Conservation (phyloP, 768 basidiomycete genomes). For the Neoboletus subvelutipes region DNA sequence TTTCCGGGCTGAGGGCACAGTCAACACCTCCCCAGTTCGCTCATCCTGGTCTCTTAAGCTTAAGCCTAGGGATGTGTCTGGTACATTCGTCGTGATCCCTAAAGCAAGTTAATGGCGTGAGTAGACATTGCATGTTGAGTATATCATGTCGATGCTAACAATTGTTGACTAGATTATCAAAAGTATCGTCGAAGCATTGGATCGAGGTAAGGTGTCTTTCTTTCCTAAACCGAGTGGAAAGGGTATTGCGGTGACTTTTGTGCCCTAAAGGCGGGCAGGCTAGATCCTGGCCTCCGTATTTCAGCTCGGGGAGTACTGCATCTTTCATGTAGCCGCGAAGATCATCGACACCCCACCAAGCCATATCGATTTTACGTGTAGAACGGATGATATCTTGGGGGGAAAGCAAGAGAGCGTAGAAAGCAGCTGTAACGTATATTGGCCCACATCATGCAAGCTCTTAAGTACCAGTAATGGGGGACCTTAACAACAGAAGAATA, state of each 20-base stretch:
- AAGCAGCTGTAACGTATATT: neutral
- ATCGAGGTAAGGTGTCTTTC: slow-evolving; percentile 34
- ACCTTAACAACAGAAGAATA: slow-evolving; percentile 23
- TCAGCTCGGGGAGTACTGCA: slow-evolving; percentile 33
- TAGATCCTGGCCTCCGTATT: slow-evolving; percentile 23
- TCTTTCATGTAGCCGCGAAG: slow-evolving; percentile 36
- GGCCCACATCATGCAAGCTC: neutral
- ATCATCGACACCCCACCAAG: slow-evolving; percentile 33
- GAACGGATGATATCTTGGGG: neutral
- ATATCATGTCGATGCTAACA: slow-evolving; percentile 21
- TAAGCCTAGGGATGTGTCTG: slow-evolving; percentile 27
- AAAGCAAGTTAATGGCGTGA: neutral
- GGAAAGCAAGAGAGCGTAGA: neutral
- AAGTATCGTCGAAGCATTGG: slow-evolving; percentile 24
- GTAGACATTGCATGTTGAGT: neutral
- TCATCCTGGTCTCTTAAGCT: slow-evolving; percentile 26
- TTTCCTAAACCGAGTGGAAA: slow-evolving; percentile 34
- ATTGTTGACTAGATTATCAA: slow-evolving; percentile 30
- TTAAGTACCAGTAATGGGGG: slow-evolving; percentile 12
- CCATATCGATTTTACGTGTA: slow-evolving; percentile 15
- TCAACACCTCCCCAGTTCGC: slow-evolving; percentile 28
- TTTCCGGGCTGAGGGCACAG: slow-evolving; percentile 32
- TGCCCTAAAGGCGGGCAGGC: slow-evolving; percentile 26
- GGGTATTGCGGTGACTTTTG: slow-evolving; percentile 37
- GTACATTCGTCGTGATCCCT: slow-evolving; percentile 33